Percentiles rank a stretch among this genome's conserved stretches.
phyloP scores from a whole-genome alignment of 2,329 filamentous ascomycete genomes.

The Apiospora phragmitis region DNA sequence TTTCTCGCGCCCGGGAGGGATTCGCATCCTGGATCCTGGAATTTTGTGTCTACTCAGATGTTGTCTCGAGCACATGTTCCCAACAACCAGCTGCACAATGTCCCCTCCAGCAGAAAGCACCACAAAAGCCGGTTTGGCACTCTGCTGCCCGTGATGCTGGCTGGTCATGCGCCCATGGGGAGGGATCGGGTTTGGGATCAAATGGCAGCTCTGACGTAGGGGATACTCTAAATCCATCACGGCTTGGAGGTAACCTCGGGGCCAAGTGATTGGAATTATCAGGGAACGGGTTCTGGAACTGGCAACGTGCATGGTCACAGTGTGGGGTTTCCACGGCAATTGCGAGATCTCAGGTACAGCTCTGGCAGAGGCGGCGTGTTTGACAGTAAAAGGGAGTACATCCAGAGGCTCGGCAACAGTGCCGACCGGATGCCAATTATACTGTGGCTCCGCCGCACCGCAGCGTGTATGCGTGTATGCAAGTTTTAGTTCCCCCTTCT shows the following conservation, averaged over 20 bases:
- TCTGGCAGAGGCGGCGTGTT: not conserved
- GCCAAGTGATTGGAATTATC: not conserved
- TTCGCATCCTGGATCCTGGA: not conserved
- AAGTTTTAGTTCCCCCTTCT: slow-evolving; percentile 10
- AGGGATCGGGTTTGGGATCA: not conserved
- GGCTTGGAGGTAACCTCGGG: not conserved
- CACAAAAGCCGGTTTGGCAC: not conserved
- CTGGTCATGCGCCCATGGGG: slow-evolving; percentile 6
- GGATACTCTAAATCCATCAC: not conserved
- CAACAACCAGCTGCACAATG: not conserved
- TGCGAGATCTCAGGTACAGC: slow-evolving; percentile 2
- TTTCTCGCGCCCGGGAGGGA: not conserved
- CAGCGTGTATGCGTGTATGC: slow-evolving; percentile 1
- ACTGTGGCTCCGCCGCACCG: not conserved
- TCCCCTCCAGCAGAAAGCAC: not conserved
- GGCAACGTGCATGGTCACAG: slow-evolving; percentile 5
- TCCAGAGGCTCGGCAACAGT: not conserved
- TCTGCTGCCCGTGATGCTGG: not conserved
- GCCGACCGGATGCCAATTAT: not conserved
- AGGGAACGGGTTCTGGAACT: slow-evolving; percentile 4
- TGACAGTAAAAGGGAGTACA: not conserved
- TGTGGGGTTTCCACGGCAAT: slow-evolving; percentile 4
- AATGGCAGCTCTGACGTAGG: slow-evolving; percentile 10
- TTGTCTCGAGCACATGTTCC: not conserved
- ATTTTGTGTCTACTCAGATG: not conserved